Conservation (phyloP, 139 green algal genomes). For the Tetradesmus lagerheimii region DNA sequence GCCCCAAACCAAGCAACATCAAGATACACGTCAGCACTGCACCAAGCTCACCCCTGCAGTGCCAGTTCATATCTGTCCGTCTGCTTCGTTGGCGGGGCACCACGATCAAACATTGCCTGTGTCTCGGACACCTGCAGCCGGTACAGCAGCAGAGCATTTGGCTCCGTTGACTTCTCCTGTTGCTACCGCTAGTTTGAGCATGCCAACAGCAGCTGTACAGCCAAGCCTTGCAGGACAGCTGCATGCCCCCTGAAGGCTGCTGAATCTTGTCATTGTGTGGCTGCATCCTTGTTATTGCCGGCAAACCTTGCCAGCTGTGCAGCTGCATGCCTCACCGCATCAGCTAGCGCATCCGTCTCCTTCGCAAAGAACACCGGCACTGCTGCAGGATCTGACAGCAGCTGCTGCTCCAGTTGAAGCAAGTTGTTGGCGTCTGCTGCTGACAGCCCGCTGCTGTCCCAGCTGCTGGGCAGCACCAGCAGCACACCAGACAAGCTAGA, state of each 20-base stretch:
- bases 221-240: no score
- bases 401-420: slow-evolving; percentile 37
- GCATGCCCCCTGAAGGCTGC: no score
- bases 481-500: slow-evolving; percentile 22
- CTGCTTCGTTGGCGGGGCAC: neutral
- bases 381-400: neutral
- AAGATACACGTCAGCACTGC: neutral
- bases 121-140: slow-evolving; percentile 9
- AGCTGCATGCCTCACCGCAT: slow-evolving; percentile 29
- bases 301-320: neutral
- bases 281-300: no score
- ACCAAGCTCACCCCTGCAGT: slow-evolving; percentile 5
- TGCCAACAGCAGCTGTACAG: no score
- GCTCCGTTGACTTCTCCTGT: no score
- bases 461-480: slow-evolving; percentile 18
- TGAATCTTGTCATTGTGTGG: no score
- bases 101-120: neutral
- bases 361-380: slow-evolving; percentile 33
- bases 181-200: no score
- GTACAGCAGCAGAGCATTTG: neutral
- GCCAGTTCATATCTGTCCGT: neutral
- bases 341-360: slow-evolving; percentile 21
- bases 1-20: neutral
- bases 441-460: neutral
- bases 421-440: slow-evolving; percentile 7